Base-by-base conservation (phyloP, 2,329 filamentous ascomycete species). In the Colletotrichum sp. region DNA sequence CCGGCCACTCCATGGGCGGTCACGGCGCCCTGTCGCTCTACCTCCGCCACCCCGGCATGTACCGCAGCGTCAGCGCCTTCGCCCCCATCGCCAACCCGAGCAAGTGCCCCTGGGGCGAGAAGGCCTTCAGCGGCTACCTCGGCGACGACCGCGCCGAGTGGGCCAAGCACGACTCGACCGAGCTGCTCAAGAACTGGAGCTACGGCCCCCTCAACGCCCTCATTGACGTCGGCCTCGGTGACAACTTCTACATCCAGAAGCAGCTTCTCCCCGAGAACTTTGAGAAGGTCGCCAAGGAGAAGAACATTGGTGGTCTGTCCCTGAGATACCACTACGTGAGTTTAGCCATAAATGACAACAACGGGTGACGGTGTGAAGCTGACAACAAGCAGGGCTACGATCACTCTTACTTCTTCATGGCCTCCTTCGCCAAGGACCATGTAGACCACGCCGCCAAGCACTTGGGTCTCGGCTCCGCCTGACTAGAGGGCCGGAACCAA, bases 351-450 rank as follows among this genome's bases (percentile, higher is more conserved):
- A 55, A 34, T 24, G 16, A 21, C 13, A 21, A 32, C 43, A 15
- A 56, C 12, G 36, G n/a, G n/a, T 9, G 12, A 13, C 2, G 16
- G 10, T 21, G 21, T 36, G 58, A 36, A 38, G 69, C 62, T 68
- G 34, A 76, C 48, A 24, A 30, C 3, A 7, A n/a, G 8, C 82
- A 94, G 87, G 96, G 93, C 77, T 98, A 99, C 83, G 97, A 99
- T 84, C 97, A 99, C 87, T 98, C 95, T 77, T 99, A 99, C 88
- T 99, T 93, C 86, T 98, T 98, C 86, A 97, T 99, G 89, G 93
- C 96, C 43, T 93, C 92, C 18, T 99, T 99, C 83, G 91, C 94
- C 58, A 93, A 95, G 81, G 96, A 98, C 80, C 97, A 99, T 85
- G 91, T 98, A 79, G 93, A 95, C 81, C 95, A 97, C 86, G 96